phyloP scores from a whole-genome alignment of 768 basidiomycete genomes.

The Panellus pusillus region DNA sequence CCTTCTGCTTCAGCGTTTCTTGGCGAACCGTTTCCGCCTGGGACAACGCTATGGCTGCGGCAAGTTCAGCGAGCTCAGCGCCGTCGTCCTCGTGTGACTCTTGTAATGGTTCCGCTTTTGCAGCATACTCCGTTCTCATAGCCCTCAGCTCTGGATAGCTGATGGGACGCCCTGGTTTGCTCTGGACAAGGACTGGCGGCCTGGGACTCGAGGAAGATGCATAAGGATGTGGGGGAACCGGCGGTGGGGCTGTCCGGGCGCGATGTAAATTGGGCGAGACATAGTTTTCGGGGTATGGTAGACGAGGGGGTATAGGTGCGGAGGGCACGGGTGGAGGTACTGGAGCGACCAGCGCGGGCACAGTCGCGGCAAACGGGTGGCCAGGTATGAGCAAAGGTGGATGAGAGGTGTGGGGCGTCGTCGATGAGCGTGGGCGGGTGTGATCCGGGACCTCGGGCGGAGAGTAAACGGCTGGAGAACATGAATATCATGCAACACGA shows the following conservation, averaged over 20 bases:
- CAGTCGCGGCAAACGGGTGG: constrained; percentile 24
- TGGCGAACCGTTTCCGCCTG: constrained; percentile 38
- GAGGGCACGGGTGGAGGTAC: constrained; percentile 29
- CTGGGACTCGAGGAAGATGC: neutral
- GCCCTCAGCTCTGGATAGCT: constrained; percentile 11
- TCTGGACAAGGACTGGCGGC: constrained; percentile 33
- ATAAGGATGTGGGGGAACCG: constrained; percentile 13
- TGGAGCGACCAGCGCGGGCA: constrained; percentile 27
- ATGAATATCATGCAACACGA: constrained; percentile 3
- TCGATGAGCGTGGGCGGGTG: constrained; percentile 14
- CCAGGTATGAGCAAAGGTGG: constrained; percentile 21
- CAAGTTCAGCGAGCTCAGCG: constrained; percentile 29
- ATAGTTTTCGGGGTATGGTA: constrained; percentile 20
- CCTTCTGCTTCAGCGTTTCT: constrained; percentile 32
- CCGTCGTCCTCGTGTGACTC: constrained; percentile 36
- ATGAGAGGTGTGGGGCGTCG: constrained; percentile 22
- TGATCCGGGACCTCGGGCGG: constrained; percentile 2
- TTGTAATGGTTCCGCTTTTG: neutral
- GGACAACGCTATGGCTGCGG: constrained; percentile 47
- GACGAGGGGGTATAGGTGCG: constrained; percentile 29
- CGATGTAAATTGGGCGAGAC: constrained; percentile 12
- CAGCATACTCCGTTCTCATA: too few species aligned
- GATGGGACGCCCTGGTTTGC: constrained; percentile 30
- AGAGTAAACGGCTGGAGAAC: neutral
- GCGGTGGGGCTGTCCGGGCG: constrained; percentile 29